Base-by-base conservation (phyloP, 2,329 filamentous ascomycete genomes). In the Cladosporium sphaerospermum region DNA sequence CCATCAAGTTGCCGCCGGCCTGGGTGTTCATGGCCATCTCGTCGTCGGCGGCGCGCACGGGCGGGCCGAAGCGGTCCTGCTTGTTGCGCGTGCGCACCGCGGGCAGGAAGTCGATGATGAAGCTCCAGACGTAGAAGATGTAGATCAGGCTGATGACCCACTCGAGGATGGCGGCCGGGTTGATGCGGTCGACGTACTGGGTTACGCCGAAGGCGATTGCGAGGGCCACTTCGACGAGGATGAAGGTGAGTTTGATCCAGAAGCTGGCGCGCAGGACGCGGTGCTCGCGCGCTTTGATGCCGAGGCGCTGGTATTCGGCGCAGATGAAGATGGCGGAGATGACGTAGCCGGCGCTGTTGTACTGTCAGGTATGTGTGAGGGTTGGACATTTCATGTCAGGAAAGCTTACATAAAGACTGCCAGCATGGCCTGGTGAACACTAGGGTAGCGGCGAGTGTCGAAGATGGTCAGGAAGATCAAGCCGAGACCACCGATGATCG, bases 311-410 rank as follows among this genome's bases (percentile, higher is more conserved):
- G 69, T 95, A 96, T 69, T 96, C 90, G 74, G 82, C 84, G 75
- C 91, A 96, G 59, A 92, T 86, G 70, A 91, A 92, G 61, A 96
- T 79, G 53, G 92, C 91, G 4, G 85, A 89, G 52, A 96, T 67
- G 51, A 96, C 75, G 69, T 95, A 97, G 33, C 89, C 93, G 11
- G 71, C 83, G 47, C 66, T 71, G 44, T 4, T 19, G 7, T 7
- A 39, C 11, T 7, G 32, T 53, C 48, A 47, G 14, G 14, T 16
- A 16, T 16, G 14, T 16, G 14, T 16, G 14, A 16, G 14, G 14
- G 14, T 16, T 16, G 14, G 14, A 16, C 14, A 16, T 16, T 16
- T 16, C 14, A 16, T 16, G 14, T 16, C 14, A 16, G 14, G 14
- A 16, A 16, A 16, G 14, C 68, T 53, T 60, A 69, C 67, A 96